Evolutionary conservation across 495 filamentous ascomycete genomes (phyloP).

Genomic region (Neurospora sp.): DNA sequence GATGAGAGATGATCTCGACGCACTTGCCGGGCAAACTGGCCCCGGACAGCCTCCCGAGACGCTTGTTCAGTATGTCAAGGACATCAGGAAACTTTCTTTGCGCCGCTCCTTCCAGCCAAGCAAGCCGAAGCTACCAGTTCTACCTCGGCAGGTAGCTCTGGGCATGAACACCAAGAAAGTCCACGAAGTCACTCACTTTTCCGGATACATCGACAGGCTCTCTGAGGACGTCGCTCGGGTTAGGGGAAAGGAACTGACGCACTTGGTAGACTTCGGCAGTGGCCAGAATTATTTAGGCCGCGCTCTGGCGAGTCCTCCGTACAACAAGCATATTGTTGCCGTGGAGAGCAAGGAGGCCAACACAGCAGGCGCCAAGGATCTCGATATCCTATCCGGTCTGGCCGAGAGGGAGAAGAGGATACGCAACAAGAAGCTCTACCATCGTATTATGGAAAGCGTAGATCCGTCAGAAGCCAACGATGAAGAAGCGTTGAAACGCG

Average conservation of each 20-base stretch:
- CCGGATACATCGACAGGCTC: constrained; percentile 44
- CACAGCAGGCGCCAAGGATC: constrained; percentile 69
- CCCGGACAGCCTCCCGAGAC: constrained; percentile 51
- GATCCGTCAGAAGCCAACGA: constrained; percentile 29
- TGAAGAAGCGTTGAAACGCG: constrained; percentile 29
- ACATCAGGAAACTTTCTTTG: constrained; percentile 63
- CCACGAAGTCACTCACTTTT: constrained; percentile 72
- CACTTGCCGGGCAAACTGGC: constrained; percentile 10
- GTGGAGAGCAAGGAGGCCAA: constrained; percentile 82
- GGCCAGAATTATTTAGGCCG: constrained; percentile 94
- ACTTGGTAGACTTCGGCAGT: constrained; percentile 91
- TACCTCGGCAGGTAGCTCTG: constrained; percentile 62
- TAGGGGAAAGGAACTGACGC: constrained; percentile 50
- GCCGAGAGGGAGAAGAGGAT: constrained; percentile 55
- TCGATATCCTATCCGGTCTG: constrained; percentile 68
- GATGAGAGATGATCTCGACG: constrained; percentile 58
- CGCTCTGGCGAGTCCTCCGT: constrained; percentile 72
- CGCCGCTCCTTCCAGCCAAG: constrained; percentile 44
- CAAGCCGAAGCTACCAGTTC: constrained; percentile 32
- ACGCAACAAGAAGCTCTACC: constrained; percentile 66
- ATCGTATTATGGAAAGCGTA: constrained; percentile 34
- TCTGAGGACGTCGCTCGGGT: constrained; percentile 36
- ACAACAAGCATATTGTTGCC: constrained; percentile 77
- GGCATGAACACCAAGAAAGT: constrained; percentile 96
- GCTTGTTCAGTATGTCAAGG: constrained; percentile 62